Base-by-base conservation (phyloP, 2,329 filamentous ascomycete genomes). In the Penicillium griseofulvum region DNA sequence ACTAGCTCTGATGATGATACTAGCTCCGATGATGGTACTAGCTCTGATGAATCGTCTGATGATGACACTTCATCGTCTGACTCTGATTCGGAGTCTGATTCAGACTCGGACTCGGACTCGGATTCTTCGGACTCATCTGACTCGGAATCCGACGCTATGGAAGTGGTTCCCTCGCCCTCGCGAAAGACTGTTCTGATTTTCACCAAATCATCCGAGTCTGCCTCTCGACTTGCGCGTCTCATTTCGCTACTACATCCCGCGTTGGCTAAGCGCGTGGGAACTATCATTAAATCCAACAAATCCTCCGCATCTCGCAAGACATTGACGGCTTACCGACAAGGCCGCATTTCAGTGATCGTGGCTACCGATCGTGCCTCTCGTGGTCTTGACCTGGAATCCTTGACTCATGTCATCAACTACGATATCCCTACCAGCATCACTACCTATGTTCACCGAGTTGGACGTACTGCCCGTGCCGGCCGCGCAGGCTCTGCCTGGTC, bases 341-440 rank as follows among this genome's bases (percentile, higher is more conserved):
- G 81, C 54, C 83, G 83, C 55, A 74, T 89, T 26, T 86, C 86
- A 7, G 85, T 96, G 44, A 84, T 97, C 41, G 87, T 97, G 43
- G 91, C 92, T 0, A 96, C 94, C 0, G 93, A 97, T 70, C 87
- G 95, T n/a, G 90, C 94, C 1, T 90, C 91, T 2, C 89, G 93
- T 60, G 94, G 93, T 66, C 85, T 97, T 26, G 93, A 97, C 72
- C 81, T 96, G 12, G 84, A 85, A 0, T 82, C 84, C 44, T 82
- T 97, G 44, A 86, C 87, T 34, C 89, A 96, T 68, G 91, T 97
- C 44, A 80, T 97, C 74, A 97, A 96, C 76, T 97, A 97, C 78
- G 93, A 97, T 71, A 81, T 97, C 49, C 93, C 93, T 0, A 82
- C 85, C 5, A 92, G 87, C 66, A 78, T 91, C 33, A 88, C 88